Evolutionary conservation across 331 rosid species (phyloP), one percentile per base, ranked within the genome.

Genomic region (Acacia pycnantha): DNA sequence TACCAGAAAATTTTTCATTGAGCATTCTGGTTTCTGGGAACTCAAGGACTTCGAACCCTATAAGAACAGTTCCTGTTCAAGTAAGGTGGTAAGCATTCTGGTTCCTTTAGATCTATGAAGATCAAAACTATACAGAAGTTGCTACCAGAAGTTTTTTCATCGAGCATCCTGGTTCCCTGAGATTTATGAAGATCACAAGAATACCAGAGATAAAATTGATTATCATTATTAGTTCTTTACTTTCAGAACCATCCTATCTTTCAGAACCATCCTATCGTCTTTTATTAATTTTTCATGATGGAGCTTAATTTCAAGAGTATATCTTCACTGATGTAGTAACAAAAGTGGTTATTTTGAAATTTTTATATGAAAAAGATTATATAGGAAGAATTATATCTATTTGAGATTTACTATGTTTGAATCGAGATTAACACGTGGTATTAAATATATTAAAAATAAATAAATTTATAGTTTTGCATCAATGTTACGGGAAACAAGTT

Each of bases 71-170:
- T 51, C 13, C 5, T 5, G 58, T 18, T 51, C 22, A 18, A 18
- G n/a, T 48, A 15, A 48, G 53, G 54, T 51, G 22, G 22, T 51
- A 21, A 16, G n/a, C 58, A 18, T 50, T 50, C 2, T 15, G 7
- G 43, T 16, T 31, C n/a, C 35, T 29, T 62, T 14, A 61, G 37
- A 50, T 1, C 56, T 50, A 54, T 56, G 58, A 22, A 59, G 24
- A 76, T 35, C 83, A 8, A 40, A 40, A 65, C 44, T 2, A 35
- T 82, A n/a, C 59, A 51, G n/a, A 75, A 47, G 46, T 12, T 51
- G 66, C 77, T 74, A 61, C 82, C 12, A 67, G 76, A 51, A 87
- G 1, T 68, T 83, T 81, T 86, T 86, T 76, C 77, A 21, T 43
- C 53, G 16, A 48, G 61, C 79, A 79, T 79, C 79, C 77, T 5